Evolutionary conservation across 352 stramenopile species (phyloP).

Genomic region (Globisporangium alternatum): DNA sequence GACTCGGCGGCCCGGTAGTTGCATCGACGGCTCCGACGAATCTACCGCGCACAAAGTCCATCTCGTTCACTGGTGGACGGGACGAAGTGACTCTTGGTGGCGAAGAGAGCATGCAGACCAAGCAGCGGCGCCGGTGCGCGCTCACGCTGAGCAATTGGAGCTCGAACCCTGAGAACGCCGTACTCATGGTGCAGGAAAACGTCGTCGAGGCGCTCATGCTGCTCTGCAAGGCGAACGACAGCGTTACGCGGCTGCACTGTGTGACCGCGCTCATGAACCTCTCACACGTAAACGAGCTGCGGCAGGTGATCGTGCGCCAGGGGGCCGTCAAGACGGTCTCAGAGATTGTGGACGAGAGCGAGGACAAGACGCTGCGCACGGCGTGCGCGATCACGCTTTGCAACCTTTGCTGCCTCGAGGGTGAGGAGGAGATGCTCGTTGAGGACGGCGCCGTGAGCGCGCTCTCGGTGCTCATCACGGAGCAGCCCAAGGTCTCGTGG

Average conservation of each 20-base stretch:
- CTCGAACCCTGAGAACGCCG: conserved; percentile 78
- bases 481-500: conserved; percentile 56
- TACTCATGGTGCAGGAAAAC: conserved; percentile 86
- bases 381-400: conserved; percentile 85
- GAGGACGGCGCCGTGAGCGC: conserved; percentile 79
- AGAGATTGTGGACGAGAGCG: conserved; percentile 62
- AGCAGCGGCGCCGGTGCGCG: conserved; percentile 65
- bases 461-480: conserved; percentile 78
- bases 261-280: conserved; percentile 87
- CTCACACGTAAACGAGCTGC: conserved; percentile 62
- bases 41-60: neutral
- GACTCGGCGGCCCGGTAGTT: neutral
- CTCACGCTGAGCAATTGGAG: conserved; percentile 89
- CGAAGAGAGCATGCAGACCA: conserved; percentile 31
- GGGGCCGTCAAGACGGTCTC: conserved; percentile 71
- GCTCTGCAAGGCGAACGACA: conserved; percentile 68
- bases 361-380: conserved; percentile 61
- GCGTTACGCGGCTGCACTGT: conserved; percentile 59
- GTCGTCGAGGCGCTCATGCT: conserved; percentile 82
- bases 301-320: conserved; percentile 60
- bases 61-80: neutral
- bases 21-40: neutral
- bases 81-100: neutral
- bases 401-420: conserved; percentile 82
- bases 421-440: conserved; percentile 74